Percentiles rank a stretch among this genome's conserved stretches.
Evolutionary conservation across 495 filamentous ascomycete genomes (phyloP).

Genomic region (Pseudotulostoma volvatum): DNA sequence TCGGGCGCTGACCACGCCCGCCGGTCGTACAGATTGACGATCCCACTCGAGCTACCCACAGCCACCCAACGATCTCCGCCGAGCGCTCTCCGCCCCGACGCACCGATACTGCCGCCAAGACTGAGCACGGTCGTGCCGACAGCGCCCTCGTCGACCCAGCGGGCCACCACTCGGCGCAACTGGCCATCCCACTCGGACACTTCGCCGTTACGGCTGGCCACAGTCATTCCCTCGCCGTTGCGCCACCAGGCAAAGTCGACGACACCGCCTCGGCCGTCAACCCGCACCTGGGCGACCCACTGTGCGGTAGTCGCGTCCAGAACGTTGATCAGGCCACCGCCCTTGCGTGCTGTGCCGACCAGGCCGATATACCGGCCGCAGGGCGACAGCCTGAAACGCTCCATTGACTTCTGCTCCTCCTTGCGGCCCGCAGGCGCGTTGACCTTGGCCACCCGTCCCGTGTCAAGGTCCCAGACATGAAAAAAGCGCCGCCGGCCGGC

Average conservation of each 20-base stretch:
- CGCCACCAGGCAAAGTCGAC: slow-evolving; percentile 87
- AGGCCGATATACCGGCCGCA: slow-evolving; percentile 74
- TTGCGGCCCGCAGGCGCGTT: slow-evolving; percentile 52
- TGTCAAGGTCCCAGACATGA: slow-evolving; percentile 78
- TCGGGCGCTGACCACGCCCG: slow-evolving; percentile 35
- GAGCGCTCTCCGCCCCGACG: slow-evolving; percentile 36
- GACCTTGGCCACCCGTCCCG: slow-evolving; percentile 69
- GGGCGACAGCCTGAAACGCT: slow-evolving; percentile 69
- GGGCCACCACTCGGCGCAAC: slow-evolving; percentile 46
- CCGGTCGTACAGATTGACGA: slow-evolving; percentile 89
- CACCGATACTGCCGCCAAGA: slow-evolving; percentile 48
- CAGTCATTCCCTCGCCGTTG: slow-evolving; percentile 57
- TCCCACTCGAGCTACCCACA: slow-evolving; percentile 65
- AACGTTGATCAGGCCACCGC: slow-evolving; percentile 76
- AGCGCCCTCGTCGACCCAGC: slow-evolving; percentile 84
- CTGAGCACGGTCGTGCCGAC: slow-evolving; percentile 69
- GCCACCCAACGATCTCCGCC: slow-evolving; percentile 83
- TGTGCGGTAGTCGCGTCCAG: slow-evolving; percentile 66
- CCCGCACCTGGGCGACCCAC: slow-evolving; percentile 70
- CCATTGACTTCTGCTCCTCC: slow-evolving; percentile 77
- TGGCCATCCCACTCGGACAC: slow-evolving; percentile 76
- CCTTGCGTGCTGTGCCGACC: slow-evolving; percentile 58
- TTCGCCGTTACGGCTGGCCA: slow-evolving; percentile 73
- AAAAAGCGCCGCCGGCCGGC: slow-evolving; percentile 79
- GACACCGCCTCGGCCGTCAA: slow-evolving; percentile 69